phyloP scores from a whole-genome alignment of 805 yeast genomes.

The baker's yeast (Saccharomyces cerevisiae) region DNA sequence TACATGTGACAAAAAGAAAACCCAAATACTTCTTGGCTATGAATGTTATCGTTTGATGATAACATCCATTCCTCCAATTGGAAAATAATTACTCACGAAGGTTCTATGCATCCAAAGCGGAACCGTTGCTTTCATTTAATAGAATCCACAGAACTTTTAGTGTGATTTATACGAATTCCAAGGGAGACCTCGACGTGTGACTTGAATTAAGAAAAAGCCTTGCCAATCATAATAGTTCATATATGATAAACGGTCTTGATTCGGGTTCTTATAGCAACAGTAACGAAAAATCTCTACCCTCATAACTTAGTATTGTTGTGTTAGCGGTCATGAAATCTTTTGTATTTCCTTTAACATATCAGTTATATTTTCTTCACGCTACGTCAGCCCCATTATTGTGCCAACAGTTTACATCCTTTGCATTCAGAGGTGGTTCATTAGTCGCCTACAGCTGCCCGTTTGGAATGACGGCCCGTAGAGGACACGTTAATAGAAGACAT shows the following conservation, averaged over 20 bases:
- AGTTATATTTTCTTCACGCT: neutral
- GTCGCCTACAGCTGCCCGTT: neutral
- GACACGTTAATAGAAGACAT: too few species aligned
- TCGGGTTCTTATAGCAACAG: too few species aligned
- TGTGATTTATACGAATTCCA: neutral
- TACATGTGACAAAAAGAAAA: neutral
- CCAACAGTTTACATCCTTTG: neutral
- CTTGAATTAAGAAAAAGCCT: neutral
- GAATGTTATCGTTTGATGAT: neutral
- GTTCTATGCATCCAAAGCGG: neutral
- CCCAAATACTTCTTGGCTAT: neutral
- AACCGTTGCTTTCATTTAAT: neutral
- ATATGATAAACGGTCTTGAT: neutral
- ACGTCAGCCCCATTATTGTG: neutral
- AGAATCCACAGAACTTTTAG: neutral
- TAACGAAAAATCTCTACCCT: too few species aligned
- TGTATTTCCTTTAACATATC: too few species aligned
- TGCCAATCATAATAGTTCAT: neutral
- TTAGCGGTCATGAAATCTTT: too few species aligned
- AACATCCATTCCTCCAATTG: neutral
- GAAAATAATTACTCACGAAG: neutral
- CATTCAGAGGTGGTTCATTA: neutral
- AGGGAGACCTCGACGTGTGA: neutral
- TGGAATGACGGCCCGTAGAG: neutral
- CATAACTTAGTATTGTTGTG: too few species aligned